Conservation (phyloP, 1,139 yeast genomes). For the Citeromyces siamensis region DNA sequence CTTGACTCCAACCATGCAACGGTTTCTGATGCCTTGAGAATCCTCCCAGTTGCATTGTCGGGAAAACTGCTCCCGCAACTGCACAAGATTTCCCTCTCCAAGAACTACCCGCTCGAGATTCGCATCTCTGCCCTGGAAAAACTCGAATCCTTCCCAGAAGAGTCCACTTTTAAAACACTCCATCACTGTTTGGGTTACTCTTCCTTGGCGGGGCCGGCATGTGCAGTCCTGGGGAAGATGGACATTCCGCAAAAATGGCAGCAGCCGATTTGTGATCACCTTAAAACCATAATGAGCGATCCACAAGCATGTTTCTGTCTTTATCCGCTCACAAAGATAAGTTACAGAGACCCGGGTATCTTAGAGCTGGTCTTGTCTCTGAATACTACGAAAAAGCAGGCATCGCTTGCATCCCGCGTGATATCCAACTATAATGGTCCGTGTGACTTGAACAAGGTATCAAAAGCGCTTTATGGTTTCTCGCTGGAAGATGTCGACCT, state of each 20-base stretch:
- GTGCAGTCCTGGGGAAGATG: background rate
- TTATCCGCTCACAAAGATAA: background rate
- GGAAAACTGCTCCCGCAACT: background rate
- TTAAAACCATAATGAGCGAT: background rate
- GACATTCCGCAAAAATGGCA: background rate
- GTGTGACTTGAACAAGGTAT: conserved; percentile 20
- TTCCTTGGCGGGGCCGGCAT: background rate
- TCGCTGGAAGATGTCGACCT: background rate
- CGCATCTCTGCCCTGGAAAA: background rate
- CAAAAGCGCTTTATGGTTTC: conserved; percentile 5
- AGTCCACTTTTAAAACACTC: background rate
- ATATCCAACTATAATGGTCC: conserved; percentile 14
- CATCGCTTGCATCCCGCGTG: background rate
- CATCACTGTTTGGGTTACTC: background rate
- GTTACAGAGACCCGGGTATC: background rate
- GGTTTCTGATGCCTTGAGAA: background rate
- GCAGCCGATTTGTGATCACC: background rate
- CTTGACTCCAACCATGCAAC: background rate
- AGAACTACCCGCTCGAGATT: background rate
- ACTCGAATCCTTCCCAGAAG: background rate
- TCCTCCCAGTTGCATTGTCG: no score
- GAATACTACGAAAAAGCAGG: background rate
- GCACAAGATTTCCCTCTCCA: background rate
- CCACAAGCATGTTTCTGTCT: background rate
- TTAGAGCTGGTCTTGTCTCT: background rate